These are phyloP conservation scores for Arthrinium phaeospermum DNA, from an alignment of 2,329 filamentous ascomycete species.

Conservation along the genomic window DNA sequence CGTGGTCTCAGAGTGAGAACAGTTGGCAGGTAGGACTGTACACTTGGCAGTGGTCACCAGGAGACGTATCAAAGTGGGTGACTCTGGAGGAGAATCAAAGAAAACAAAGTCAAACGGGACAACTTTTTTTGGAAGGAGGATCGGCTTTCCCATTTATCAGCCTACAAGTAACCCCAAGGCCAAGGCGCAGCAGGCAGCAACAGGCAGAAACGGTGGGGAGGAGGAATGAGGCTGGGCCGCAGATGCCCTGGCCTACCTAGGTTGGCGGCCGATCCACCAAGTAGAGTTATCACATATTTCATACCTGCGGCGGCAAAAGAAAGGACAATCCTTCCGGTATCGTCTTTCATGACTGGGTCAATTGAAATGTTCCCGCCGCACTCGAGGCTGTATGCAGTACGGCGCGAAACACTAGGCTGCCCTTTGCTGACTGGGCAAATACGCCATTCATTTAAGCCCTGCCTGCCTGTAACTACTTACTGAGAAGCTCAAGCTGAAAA, in stretches of 20 bases:
- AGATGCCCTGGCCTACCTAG: background rate
- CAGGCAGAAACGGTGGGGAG: background rate
- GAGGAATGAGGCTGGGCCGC: slow-evolving; percentile 2
- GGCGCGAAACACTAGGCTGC: background rate
- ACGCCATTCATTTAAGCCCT: background rate
- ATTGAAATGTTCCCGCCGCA: background rate
- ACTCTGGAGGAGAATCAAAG: background rate
- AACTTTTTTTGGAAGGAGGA: background rate
- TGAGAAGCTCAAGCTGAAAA: background rate
- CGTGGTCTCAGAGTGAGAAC: background rate
- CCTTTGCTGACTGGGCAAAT: background rate
- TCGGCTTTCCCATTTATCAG: slow-evolving; percentile 6
- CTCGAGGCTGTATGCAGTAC: background rate
- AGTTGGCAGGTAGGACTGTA: background rate
- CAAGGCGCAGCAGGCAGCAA: slow-evolving; percentile 1
- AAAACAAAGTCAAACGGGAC: background rate
- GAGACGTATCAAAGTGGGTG: background rate
- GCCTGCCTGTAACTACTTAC: background rate
- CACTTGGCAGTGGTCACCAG: background rate
- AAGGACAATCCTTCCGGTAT: background rate
- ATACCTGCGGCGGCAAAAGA: background rate
- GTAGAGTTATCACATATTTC: background rate
- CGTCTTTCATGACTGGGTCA: background rate
- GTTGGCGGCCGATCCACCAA: background rate
- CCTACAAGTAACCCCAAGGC: background rate